Evolutionary conservation across 352 stramenopile genomes (phyloP).

Genomic region (Globisporangium megalacanthum): DNA sequence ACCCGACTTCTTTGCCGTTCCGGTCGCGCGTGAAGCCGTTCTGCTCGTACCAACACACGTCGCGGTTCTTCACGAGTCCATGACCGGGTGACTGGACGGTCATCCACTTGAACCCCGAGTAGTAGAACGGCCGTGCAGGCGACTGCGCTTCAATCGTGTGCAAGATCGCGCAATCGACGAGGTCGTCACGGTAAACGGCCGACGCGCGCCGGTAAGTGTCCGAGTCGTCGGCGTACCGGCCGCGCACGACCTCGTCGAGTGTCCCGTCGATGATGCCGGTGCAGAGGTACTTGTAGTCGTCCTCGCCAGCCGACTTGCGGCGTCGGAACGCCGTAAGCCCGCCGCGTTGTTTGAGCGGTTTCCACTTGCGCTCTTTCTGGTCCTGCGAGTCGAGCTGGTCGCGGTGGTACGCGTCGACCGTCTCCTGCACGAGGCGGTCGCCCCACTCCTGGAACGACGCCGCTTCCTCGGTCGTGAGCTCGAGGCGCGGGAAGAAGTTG

Average conservation of each 20-base stretch:
- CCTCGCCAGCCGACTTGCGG: slow-evolving; percentile 35
- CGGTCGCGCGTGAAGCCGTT: slow-evolving; percentile 52
- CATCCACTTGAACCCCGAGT: slow-evolving; percentile 82
- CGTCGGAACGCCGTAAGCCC: slow-evolving; percentile 56
- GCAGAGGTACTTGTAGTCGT: slow-evolving; percentile 58
- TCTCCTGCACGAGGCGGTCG: slow-evolving; percentile 52
- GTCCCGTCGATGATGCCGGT: slow-evolving; percentile 62
- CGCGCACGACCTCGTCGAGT: slow-evolving; percentile 71
- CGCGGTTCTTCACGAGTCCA: slow-evolving; percentile 69
- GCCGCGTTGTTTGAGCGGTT: slow-evolving; percentile 57
- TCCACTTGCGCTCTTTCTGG: slow-evolving; percentile 59
- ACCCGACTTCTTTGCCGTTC: slow-evolving; percentile 79
- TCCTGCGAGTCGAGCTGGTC: slow-evolving; percentile 64
- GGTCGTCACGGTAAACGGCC: slow-evolving; percentile 68
- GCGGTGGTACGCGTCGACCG: slow-evolving; percentile 61
- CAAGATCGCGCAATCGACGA: slow-evolving; percentile 71
- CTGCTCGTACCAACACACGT: slow-evolving; percentile 80
- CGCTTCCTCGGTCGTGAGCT: slow-evolving; percentile 39
- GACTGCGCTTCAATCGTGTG: slow-evolving; percentile 54
- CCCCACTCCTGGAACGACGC: slow-evolving; percentile 61
- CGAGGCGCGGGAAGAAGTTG: slow-evolving; percentile 54
- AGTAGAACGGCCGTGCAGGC: slow-evolving; percentile 51
- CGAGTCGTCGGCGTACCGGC: slow-evolving; percentile 69
- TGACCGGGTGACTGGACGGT: slow-evolving; percentile 64
- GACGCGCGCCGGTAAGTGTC: slow-evolving; percentile 62